Evolutionary conservation across 352 stramenopile species (phyloP).

Genomic region (Phytophthora idaei): DNA sequence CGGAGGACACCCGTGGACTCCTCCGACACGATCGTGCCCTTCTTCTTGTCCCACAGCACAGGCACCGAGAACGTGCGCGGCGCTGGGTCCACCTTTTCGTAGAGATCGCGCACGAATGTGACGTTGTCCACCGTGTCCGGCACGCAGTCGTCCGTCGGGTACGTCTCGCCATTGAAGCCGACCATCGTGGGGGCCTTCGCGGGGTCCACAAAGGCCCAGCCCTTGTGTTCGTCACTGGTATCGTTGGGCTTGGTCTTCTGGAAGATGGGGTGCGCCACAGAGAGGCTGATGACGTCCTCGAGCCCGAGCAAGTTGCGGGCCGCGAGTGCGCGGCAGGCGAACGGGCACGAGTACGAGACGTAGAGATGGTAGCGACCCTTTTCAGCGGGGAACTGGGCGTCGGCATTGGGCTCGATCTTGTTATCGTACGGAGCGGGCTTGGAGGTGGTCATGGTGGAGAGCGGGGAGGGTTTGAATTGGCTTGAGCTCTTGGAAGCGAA

Average conservation of each 20-base stretch:
- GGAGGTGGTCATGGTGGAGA: no score
- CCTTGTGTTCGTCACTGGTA: constrained; percentile 35
- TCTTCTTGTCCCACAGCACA: constrained; percentile 77
- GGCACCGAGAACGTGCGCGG: constrained; percentile 52
- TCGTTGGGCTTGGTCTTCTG: constrained; percentile 54
- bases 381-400: constrained; percentile 34
- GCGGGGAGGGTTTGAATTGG: no score
- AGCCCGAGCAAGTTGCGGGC: constrained; percentile 91
- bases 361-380: constrained; percentile 92
- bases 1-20: constrained; percentile 81
- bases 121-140: constrained; percentile 38
- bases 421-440: no score
- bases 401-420: constrained; percentile 10
- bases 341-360: constrained; percentile 92
- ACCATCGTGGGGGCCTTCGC: background rate
- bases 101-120: constrained; percentile 42
- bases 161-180: constrained; percentile 20
- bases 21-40: constrained; percentile 79
- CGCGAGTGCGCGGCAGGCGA: constrained; percentile 59
- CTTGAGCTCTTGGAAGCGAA: no score
- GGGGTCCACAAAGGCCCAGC: constrained; percentile 46
- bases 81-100: constrained; percentile 37
- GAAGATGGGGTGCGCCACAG: constrained; percentile 71
- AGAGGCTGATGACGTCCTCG: constrained; percentile 88
- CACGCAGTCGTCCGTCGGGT: constrained; percentile 25